Conservation (phyloP, 2,329 filamentous ascomycete species). For the Drechslera avenae region DNA sequence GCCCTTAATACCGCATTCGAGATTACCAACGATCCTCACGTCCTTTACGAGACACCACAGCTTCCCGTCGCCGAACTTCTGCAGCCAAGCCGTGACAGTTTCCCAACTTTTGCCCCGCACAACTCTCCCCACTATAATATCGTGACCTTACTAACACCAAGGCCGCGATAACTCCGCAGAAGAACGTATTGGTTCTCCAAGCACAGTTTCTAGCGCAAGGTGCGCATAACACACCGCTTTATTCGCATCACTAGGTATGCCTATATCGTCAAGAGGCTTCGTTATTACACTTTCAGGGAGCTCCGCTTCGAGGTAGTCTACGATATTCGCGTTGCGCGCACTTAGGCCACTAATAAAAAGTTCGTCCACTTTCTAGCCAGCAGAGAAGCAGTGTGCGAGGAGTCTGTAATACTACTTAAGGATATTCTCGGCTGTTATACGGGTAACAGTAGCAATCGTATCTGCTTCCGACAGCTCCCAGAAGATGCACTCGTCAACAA, state of each 20-base stretch:
- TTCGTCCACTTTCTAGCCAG: constrained; percentile 55
- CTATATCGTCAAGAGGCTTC: constrained; percentile 61
- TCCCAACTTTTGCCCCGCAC: constrained; percentile 25
- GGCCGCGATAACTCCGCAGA: not conserved
- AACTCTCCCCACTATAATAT: constrained; percentile 14
- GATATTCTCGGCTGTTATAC: constrained; percentile 64
- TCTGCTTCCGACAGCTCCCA: constrained; percentile 57
- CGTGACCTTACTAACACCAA: constrained; percentile 1
- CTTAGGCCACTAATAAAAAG: constrained; percentile 67
- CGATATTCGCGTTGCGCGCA: constrained; percentile 64
- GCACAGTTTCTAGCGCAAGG: constrained; percentile 63
- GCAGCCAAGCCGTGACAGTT: constrained; percentile 8
- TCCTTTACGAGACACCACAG: constrained; percentile 5
- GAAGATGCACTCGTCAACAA: constrained; percentile 55
- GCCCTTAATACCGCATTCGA: too few relatives aligned
- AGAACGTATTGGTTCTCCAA: constrained; percentile 11
- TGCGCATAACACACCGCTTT: constrained; percentile 66
- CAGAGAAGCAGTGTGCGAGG: constrained; percentile 42
- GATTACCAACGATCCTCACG: constrained; percentile 12
- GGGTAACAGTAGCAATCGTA: constrained; percentile 63
- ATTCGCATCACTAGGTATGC: constrained; percentile 62
- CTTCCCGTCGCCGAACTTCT: constrained; percentile 23
- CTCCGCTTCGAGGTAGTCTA: constrained; percentile 56
- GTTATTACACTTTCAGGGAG: constrained; percentile 58
- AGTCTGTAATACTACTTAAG: constrained; percentile 58